These are phyloP conservation scores for Fusarium illudens DNA, from an alignment of 2,329 filamentous ascomycete species.

Conservation along the genomic window DNA sequence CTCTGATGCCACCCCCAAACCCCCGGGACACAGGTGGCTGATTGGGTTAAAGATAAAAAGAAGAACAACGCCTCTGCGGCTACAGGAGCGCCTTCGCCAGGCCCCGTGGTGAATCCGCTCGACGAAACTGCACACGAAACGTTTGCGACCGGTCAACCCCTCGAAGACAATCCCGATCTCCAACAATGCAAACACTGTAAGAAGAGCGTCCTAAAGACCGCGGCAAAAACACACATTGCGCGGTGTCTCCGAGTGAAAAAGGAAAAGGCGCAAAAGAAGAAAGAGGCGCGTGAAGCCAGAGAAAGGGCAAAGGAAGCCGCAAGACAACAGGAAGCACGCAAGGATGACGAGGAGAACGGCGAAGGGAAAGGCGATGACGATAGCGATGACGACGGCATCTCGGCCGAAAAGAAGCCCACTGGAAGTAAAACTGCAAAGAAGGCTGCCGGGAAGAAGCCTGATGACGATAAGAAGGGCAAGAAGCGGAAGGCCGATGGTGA, in stretches of 20 bases:
- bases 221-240: constrained; percentile 81
- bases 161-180: constrained; percentile 81
- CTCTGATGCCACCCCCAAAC: constrained; percentile 10
- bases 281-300: constrained; percentile 75
- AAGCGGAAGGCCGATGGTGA: constrained; percentile 80
- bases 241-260: constrained; percentile 86
- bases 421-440: constrained; percentile 64
- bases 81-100: constrained; percentile 57
- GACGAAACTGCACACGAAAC: constrained; percentile 80
- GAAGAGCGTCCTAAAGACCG: constrained; percentile 80
- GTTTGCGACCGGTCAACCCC: constrained; percentile 81
- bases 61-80: constrained; percentile 55
- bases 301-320: constrained; percentile 72
- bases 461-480: constrained; percentile 74
- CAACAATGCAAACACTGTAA: constrained; percentile 95
- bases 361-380: constrained; percentile 62
- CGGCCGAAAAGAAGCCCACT: constrained; percentile 53
- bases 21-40: constrained; percentile 7
- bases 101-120: constrained; percentile 70
- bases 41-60: constrained; percentile 62
- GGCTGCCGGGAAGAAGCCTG: constrained; percentile 72
- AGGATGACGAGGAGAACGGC: constrained; percentile 58
- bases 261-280: constrained; percentile 80
- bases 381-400: constrained; percentile 54
- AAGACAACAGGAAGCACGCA: constrained; percentile 63